Evolutionary conservation across 2,329 filamentous ascomycete species (phyloP).

Genomic region (Lasiodiplodia citricola): DNA sequence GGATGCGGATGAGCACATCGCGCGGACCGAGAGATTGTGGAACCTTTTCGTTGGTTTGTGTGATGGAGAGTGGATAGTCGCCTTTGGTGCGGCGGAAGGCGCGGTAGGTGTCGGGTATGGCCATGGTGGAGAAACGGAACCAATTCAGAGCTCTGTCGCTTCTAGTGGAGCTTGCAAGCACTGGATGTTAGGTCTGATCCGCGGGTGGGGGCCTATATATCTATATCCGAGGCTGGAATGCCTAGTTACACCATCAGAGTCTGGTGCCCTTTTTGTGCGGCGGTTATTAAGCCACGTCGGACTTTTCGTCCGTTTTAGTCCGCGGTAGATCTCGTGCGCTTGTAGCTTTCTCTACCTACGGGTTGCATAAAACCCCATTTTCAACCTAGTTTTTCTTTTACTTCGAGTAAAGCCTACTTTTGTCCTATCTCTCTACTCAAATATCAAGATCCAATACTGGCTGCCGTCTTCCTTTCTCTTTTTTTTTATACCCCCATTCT

Average conservation of each 20-base stretch:
- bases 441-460: no score
- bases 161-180: no score
- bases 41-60: conserved; percentile 29
- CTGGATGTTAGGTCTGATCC: not conserved
- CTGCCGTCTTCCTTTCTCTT: no score
- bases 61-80: conserved; percentile 26
- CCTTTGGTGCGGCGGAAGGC: conserved; percentile 32
- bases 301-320: not conserved
- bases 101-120: conserved; percentile 21
- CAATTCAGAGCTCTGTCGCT: no score
- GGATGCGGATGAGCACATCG: conserved; percentile 36
- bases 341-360: no score
- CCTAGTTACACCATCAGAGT: not conserved
- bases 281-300: not conserved
- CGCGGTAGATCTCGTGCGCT: no score
- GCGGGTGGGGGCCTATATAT: not conserved
- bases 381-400: no score
- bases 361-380: no score
- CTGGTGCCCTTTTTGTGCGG: not conserved
- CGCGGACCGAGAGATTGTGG: conserved; percentile 29
- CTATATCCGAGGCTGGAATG: not conserved
- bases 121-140: not conserved
- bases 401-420: no score
- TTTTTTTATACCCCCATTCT: no score
- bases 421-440: no score